Percentiles rank a stretch among this genome's conserved stretches.
Evolutionary conservation across 129 eudicot genomes (phyloP).

Genomic region (Rutidosis leptorrhynchoides): DNA sequence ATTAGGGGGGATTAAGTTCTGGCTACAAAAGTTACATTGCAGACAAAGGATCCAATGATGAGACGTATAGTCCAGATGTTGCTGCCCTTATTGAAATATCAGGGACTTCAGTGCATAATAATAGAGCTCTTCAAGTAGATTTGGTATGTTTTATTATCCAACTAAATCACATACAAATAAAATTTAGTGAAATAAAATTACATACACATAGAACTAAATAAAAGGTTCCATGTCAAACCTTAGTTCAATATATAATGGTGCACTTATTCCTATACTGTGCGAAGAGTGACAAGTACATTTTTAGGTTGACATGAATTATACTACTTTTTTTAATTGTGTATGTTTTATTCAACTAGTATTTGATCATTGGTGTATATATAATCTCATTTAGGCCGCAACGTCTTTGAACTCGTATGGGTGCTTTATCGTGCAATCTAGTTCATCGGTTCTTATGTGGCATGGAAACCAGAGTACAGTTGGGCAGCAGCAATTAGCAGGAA

Average conservation of each 20-base stretch:
- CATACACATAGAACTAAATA: no score
- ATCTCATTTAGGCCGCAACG: conserved; percentile 56
- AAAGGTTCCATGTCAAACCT: neutral
- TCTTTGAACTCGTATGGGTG: conserved; percentile 74
- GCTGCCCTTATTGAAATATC: conserved; percentile 81
- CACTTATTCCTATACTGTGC: neutral
- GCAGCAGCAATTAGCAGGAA: conserved; percentile 77
- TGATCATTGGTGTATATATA: conserved; percentile 22
- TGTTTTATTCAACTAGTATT: neutral
- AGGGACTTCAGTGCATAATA: conserved; percentile 83
- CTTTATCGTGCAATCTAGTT: conserved; percentile 76
- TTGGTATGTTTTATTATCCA: conserved; percentile 57
- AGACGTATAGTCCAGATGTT: conserved; percentile 65
- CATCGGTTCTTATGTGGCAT: conserved; percentile 69
- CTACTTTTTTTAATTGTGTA: neutral
- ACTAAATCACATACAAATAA: no score
- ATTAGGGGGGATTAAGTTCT: conserved; percentile 91
- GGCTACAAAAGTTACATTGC: conserved; percentile 80
- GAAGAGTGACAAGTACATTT: neutral
- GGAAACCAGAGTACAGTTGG: conserved; percentile 80
- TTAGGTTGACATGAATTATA: neutral
- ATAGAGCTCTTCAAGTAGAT: conserved; percentile 81
- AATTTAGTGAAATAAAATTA: no score
- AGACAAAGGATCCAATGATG: conserved; percentile 85
- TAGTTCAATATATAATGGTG: neutral